Evolutionary conservation across 768 basidiomycete species (phyloP), one percentile per base, ranked within the genome.

Genomic region (Boletellus ananiceps): DNA sequence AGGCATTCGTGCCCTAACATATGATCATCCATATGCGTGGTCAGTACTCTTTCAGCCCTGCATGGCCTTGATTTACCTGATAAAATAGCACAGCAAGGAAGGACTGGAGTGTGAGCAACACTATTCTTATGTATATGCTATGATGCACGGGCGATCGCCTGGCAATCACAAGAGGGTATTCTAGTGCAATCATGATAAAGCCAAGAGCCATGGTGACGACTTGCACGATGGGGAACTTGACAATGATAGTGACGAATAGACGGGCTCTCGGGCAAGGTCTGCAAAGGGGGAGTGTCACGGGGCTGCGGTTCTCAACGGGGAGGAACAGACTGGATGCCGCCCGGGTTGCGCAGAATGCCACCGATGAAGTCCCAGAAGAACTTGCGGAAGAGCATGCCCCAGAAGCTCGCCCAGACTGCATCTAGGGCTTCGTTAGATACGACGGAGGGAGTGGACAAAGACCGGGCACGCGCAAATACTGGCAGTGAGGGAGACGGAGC

Each of bases 301-400:
- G 13, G 9, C 31, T 34, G 13, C 19, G 19, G 18, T 23, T 35
- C 18, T 16, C 13, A 14, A 21, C 15, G 37, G 34, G 2, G 7
- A 39, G 32, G 32, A 13, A 82, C 84, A 62, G 55, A 89, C 88
- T 89, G 86, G 21, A 88, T 49, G 46, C 88, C 88, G 71, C 88
- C 88, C 25, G 88, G 88, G 64, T 80, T 77, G 53, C 87, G 84
- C 49, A 90, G 64, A 49, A 77, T 84, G 40, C 88, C 92, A 51
- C 82, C 84, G n/a, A 92, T 71, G 64, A 95, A 91, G 72, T 95
- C 93, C 88, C 89, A 95, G 72, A 95, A 93, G 79, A 91, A 95
- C 72, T 95, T 95, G 69, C 91, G 88, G 71, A 82, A 93, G 58
- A 86, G 72, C 13, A 93, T 66, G 15, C 83, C 93, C 71, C 80